Conservation (phyloP, 1,139 yeast species). For the Blastobotrys persicus region DNA sequence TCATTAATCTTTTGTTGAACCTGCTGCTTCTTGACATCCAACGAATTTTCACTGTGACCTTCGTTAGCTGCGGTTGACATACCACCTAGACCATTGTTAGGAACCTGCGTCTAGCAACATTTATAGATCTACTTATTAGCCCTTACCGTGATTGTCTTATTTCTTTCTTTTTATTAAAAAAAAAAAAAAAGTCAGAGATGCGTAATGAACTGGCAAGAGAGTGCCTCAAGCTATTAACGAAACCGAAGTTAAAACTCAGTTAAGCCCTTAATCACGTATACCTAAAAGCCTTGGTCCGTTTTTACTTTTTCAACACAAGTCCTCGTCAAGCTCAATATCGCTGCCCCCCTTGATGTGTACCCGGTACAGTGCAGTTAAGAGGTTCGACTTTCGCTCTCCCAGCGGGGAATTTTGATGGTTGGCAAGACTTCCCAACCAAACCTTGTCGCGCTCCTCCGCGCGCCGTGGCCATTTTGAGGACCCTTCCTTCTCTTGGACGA, state of each 20-base stretch:
- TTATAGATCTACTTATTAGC: no score
- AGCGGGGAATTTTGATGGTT: neutral
- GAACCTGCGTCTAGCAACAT: neutral
- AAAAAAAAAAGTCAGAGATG: neutral
- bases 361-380: neutral
- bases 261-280: neutral
- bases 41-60: slow-evolving; percentile 1
- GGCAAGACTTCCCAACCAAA: neutral
- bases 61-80: slow-evolving; percentile 13
- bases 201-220: neutral
- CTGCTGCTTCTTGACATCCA: slow-evolving; percentile 15
- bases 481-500: no score
- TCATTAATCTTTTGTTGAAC: slow-evolving; percentile 11
- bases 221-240: neutral
- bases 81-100: slow-evolving; percentile 4
- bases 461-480: no score
- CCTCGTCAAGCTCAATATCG: neutral
- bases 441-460: neutral
- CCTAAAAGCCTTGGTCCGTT: neutral
- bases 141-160: neutral
- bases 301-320: no score
- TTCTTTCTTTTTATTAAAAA: no score
- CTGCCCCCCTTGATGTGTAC: neutral
- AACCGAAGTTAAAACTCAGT: neutral
- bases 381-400: neutral